Evolutionary conservation across 176 grass and related monocot species (phyloP), one percentile per base, ranked within the genome.

Genomic region (Echinochloa phyllopogon): DNA sequence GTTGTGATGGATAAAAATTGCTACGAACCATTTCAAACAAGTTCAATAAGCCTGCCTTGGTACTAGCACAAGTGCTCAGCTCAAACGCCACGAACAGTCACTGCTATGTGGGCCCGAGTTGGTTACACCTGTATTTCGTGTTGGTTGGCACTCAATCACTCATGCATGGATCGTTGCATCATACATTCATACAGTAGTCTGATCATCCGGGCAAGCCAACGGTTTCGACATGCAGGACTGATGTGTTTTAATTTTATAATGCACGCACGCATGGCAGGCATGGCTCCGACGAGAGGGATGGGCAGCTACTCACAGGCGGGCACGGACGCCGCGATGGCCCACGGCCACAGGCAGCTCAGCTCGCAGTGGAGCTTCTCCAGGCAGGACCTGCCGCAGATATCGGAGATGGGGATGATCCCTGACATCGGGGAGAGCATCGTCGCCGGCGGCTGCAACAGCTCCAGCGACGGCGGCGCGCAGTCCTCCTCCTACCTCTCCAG

Each of bases 341-440:
- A 80, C 55, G 82, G 65, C 63, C 79, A 83, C 55, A 77, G 65
- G 84, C 72, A 86, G 80, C 82, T 86, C 18, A 92, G 86, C 49
- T 84, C 88, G 38, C 93, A 92, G 44, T 92, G 88, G 88, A 92
- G 88, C 86, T 95, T 95, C 79, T 95, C 90, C 13, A 88, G 90
- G 83, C 92, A 83, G 69, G 93, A 92, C 82, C 81, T 95, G 63
- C 89, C 90, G 29, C 90, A 92, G 57, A 95, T 95, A 36, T 86
- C 93, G 20, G 93, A 95, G 86, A 88, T 88, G 79, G 84, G 88
- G 69, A 82, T 90, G 36, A 85, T 89, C 50, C 89, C 92, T 3
- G 88, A 92, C 67, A 72, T 86, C n/a, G 87, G 75, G 56, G 90
- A 90, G 75, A 90, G 87, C 88, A 84, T 80, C 68, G 61, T 65